These are phyloP conservation scores for Geranium rotundifolium DNA, from an alignment of 345 rosid genomes.

Conservation along the genomic window DNA sequence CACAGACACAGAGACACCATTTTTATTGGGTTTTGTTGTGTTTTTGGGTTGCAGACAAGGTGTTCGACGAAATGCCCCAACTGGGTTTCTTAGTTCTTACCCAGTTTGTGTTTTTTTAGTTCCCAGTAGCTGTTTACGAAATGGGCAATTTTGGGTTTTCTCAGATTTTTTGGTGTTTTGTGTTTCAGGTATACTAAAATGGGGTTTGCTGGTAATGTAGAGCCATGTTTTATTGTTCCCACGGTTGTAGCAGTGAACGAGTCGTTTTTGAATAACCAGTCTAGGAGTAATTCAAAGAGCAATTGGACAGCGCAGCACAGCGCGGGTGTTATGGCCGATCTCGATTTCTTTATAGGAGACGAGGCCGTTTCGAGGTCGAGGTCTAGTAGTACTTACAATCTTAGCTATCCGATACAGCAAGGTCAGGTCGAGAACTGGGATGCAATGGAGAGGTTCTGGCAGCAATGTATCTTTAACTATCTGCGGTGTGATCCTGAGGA, in stretches of 20 bases:
- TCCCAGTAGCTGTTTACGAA: background rate
- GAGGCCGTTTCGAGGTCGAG: constrained; percentile 69
- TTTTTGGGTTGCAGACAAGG: background rate
- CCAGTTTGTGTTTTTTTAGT: background rate
- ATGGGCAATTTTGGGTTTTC: background rate
- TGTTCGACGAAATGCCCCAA: constrained; percentile 34
- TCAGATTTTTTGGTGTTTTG: constrained; percentile 3
- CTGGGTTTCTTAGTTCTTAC: background rate
- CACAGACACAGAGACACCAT: background rate
- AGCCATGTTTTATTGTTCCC: constrained; percentile 88
- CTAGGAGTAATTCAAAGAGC: constrained; percentile 51
- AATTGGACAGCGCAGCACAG: constrained; percentile 76
- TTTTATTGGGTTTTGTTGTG: background rate
- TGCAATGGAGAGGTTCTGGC: constrained; percentile 97
- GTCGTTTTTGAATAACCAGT: constrained; percentile 57
- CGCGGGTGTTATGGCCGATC: constrained; percentile 96
- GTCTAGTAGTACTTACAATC: constrained; percentile 63
- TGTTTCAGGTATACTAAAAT: constrained; percentile 72
- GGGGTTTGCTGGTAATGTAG: constrained; percentile 97
- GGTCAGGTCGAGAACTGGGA: constrained; percentile 98
- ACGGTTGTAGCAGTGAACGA: constrained; percentile 89
- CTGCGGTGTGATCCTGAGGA: constrained; percentile 96
- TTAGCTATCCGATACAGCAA: constrained; percentile 69
- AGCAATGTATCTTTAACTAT: constrained; percentile 83
- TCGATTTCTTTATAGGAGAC: constrained; percentile 84